Evolutionary conservation across 345 rosid species (phyloP).

Genomic region (Brassica incana): DNA sequence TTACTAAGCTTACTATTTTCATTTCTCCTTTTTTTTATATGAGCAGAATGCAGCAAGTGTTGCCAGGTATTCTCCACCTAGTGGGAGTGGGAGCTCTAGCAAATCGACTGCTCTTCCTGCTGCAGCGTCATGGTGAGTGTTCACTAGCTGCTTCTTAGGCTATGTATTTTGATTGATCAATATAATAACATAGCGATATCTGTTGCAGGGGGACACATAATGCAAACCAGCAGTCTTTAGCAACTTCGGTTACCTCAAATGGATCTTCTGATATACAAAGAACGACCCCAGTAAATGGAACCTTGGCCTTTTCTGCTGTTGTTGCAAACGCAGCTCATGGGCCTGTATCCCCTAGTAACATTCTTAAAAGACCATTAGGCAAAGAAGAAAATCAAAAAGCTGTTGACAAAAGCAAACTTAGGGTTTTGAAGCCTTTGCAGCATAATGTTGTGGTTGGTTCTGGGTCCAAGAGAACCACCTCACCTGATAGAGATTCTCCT

Average conservation of each 20-base stretch:
- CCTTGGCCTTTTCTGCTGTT: constrained; percentile 47
- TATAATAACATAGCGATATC: not conserved
- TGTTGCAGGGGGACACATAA: constrained; percentile 60
- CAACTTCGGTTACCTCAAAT: constrained; percentile 47
- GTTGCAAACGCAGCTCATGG: constrained; percentile 47
- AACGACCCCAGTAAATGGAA: constrained; percentile 43
- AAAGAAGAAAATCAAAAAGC: constrained; percentile 37
- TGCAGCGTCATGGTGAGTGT: constrained; percentile 70
- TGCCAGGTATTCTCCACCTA: constrained; percentile 57
- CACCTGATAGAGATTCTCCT: constrained; percentile 37
- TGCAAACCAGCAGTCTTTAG: constrained; percentile 48
- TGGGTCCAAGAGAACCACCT: constrained; percentile 37
- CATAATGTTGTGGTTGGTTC: constrained; percentile 40
- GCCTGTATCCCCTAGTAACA: constrained; percentile 35
- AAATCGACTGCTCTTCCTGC: constrained; percentile 68
- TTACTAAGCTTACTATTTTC: not conserved
- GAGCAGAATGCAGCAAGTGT: constrained; percentile 48
- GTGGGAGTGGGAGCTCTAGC: constrained; percentile 46
- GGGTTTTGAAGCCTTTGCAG: constrained; percentile 40
- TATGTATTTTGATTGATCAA: constrained; percentile 9
- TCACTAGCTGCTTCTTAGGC: not conserved
- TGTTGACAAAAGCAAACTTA: constrained; percentile 39
- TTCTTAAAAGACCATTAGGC: constrained; percentile 38
- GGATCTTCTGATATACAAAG: constrained; percentile 53
- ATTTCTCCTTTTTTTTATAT: not conserved